Base-by-base conservation (phyloP, 1,284 basidiomycete genomes). In the Leccinum fuscescens region DNA sequence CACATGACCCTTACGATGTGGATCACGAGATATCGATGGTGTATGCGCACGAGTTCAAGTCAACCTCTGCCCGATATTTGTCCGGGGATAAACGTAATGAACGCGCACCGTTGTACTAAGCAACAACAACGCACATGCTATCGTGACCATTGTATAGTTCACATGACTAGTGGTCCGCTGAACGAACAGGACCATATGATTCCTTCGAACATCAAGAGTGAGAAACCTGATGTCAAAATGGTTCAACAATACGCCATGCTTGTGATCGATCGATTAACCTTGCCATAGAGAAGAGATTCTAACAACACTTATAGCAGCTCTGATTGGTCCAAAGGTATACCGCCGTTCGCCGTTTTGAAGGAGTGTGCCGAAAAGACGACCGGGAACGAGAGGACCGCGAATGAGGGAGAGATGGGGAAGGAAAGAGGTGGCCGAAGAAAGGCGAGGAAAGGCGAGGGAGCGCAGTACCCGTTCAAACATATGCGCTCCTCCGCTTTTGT, bases 121-220 rank as follows among this genome's bases (percentile, higher is more conserved):
- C 9, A 63, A 2, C 1, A 65, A 5, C 24, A 63, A 33, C 3
- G n/a, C 5, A 2, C 54, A 63, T 4, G 62, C 63, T 11, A 39
- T 39, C 4, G 14, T 11, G 4, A 65, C 1, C 54, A 63, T 56
- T 22, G 27, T 27, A 27, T 27, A 27, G 27, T 27, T 27, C 27
- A 27, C 27, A 27, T 1, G 27, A 27, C 27, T 7, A 27, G 27
- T 27, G 27, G 27, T 27, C 27, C 27, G 27, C 27, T 27, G 27
- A 31, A 12, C 35, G 11, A 20, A 42, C 22, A 63, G 24, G 9
- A 24, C 27, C 50, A 44, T 1, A 63, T 62, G 6, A 54, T 59
- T 15, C n/a, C 58, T 11, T 46, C 59, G 14, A 61, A 61, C 59
- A 61, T 61, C 60, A 61, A 35, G n/a, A 61, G 20, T n/a, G 60